Percentiles rank a stretch among this genome's conserved stretches.
Evolutionary conservation across 2,329 filamentous ascomycete genomes (phyloP).

Genomic region (Nemania abortiva): DNA sequence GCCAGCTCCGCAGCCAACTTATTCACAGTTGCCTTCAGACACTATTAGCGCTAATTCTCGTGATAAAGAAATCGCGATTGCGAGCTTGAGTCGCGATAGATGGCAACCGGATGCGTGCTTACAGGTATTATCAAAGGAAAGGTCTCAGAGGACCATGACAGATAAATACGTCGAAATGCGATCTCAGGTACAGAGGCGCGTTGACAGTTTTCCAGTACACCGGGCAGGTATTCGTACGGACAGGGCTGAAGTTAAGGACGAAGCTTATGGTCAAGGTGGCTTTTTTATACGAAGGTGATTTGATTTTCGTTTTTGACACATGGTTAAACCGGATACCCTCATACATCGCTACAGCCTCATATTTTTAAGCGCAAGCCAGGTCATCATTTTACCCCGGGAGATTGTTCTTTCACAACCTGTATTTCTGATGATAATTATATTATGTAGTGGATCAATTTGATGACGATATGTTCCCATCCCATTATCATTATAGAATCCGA

Average conservation of each 20-base stretch:
- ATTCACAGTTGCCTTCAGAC: conserved; percentile 41
- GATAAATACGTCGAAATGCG: conserved; percentile 63
- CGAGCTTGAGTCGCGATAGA: conserved; percentile 59
- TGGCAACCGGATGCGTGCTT: conserved; percentile 60
- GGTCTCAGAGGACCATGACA: conserved; percentile 57
- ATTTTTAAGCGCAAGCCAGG: no score
- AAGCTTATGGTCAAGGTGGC: conserved; percentile 62
- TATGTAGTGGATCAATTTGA: background rate
- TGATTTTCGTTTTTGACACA: no score
- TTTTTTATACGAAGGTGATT: conserved; percentile 59
- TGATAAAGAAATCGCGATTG: conserved; percentile 59
- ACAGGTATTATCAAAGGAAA: conserved; percentile 55
- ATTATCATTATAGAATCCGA: background rate
- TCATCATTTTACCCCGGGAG: background rate
- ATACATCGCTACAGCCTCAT: background rate
- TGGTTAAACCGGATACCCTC: background rate
- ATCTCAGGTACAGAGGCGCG: conserved; percentile 63
- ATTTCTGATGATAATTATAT: background rate
- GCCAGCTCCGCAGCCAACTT: conserved; percentile 45
- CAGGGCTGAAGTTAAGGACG: conserved; percentile 61
- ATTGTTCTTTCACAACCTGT: background rate
- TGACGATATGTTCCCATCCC: background rate
- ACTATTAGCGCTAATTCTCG: conserved; percentile 51
- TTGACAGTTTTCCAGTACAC: conserved; percentile 71
- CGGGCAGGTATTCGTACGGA: conserved; percentile 68